Percentiles rank a stretch among this genome's conserved stretches.
Evolutionary conservation across 345 rosid genomes (phyloP).

Genomic region (Citrus maxima): DNA sequence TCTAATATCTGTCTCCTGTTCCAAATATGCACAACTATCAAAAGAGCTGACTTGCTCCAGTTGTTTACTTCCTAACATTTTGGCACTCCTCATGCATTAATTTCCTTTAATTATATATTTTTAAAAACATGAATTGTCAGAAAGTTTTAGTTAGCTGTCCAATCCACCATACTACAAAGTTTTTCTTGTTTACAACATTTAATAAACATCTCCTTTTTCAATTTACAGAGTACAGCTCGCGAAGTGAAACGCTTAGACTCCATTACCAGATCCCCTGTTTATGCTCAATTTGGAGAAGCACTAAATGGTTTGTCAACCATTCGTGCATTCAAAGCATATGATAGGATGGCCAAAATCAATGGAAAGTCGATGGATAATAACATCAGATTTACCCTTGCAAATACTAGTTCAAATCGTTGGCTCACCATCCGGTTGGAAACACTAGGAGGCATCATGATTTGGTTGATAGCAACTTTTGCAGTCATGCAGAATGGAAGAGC

Average conservation of each 20-base stretch:
- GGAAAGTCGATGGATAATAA: slow-evolving; percentile 91
- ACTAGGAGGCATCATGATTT: slow-evolving; percentile 91
- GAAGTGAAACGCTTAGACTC: slow-evolving; percentile 96
- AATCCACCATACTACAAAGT: not conserved
- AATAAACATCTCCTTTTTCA: slow-evolving; percentile 4
- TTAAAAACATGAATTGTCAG: not conserved
- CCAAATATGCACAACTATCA: not conserved
- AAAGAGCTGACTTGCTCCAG: not conserved
- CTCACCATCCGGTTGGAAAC: slow-evolving; percentile 76
- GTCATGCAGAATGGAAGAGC: slow-evolving; percentile 70
- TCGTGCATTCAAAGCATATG: slow-evolving; percentile 91
- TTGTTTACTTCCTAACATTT: not conserved
- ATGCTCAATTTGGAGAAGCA: slow-evolving; percentile 98
- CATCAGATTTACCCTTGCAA: slow-evolving; percentile 85
- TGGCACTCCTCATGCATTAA: not conserved
- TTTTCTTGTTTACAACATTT: not conserved
- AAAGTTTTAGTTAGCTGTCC: not conserved
- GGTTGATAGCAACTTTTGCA: slow-evolving; percentile 87
- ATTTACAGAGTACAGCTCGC: slow-evolving; percentile 76
- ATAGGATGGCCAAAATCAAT: slow-evolving; percentile 66
- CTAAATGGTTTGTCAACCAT: slow-evolving; percentile 82
- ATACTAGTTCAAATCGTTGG: slow-evolving; percentile 82
- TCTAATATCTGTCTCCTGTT: not conserved
- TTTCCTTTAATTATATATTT: not conserved
- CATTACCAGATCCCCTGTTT: slow-evolving; percentile 77